Base-by-base conservation (phyloP, 2,329 filamentous ascomycete genomes). In the Pseudocercospora macadamiae region DNA sequence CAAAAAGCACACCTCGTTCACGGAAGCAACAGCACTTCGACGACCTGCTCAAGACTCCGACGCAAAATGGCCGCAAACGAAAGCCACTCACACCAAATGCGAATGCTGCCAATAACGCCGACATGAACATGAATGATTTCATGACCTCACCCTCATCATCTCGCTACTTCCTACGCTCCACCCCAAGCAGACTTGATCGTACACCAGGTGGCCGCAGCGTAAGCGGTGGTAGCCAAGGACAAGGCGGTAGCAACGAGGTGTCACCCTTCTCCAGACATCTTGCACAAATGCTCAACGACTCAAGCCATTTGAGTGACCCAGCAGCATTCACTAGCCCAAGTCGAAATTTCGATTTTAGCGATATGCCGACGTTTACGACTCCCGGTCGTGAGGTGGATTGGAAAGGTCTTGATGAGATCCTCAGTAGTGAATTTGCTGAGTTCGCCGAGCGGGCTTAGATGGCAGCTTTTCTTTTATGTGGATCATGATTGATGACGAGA, bases 191-290 rank as follows among this genome's bases (percentile, higher is more conserved):
- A 66, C 70, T 69, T 64, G 72, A 64, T 64, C 64, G 70, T 63
- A 69, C 67, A 2, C 68, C 70, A 4, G 66, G 64, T 28, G 64
- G 65, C 14, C 68, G 66, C 47, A 67, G 60, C 60, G 66, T 65
- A 25, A 67, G 68, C 32, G 48, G 64, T 32, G 54, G 62, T 37
- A 56, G 60, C 25, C 47, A 49, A 32, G 47, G 47, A 3, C 47
- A 30, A 21, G 44, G 32, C 21, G 44, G 30, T 18, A 48, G 51
- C 19, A 60, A 64, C 23, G 72, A 75, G 21, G 71, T 76, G 55
- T 86, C 85, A 4, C 86, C 86, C 0, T 83, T 88, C 67, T 86
- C 85, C 1, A 80, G 83, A 34, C 84, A 86, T 19, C 80, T 91
- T 32, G 84, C 83, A 63, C 82, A 88, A 66, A 78, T 90, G 60